Percentiles rank a stretch among this genome's conserved stretches.
These are phyloP conservation scores for Phoenix dactylifera DNA, from an alignment of 176 grass and related monocot genomes.

Conservation along the genomic window DNA sequence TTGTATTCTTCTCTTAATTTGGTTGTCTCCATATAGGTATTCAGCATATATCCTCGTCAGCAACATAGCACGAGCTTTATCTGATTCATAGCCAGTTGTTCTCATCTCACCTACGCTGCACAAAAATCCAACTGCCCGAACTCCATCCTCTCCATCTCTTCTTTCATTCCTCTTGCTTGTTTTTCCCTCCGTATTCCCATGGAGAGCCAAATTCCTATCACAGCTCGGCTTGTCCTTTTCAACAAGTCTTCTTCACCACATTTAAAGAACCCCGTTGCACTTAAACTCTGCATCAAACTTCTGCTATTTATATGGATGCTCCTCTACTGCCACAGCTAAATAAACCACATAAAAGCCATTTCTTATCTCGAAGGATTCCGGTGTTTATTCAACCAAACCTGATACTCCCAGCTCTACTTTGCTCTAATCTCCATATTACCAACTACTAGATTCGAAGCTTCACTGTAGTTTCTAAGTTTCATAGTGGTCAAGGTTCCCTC, in stretches of 20 bases:
- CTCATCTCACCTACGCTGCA: background rate
- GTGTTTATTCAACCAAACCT: no score
- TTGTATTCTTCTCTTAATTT: no score
- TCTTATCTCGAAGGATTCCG: no score
- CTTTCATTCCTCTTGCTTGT: conserved; percentile 4
- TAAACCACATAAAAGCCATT: no score
- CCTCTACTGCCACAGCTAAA: no score
- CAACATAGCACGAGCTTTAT: background rate
- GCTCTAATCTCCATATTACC: no score
- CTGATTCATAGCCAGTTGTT: background rate
- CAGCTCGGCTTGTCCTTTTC: background rate
- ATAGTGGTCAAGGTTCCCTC: no score
- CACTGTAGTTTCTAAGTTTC: no score
- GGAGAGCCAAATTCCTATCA: conserved; percentile 5
- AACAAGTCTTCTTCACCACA: conserved; percentile 6
- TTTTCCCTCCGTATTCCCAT: background rate
- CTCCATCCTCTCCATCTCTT: background rate
- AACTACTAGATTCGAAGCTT: no score
- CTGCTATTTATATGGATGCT: conserved; percentile 1
- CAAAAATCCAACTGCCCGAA: background rate
- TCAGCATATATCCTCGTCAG: background rate
- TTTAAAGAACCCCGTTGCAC: conserved; percentile 1
- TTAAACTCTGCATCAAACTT: conserved; percentile 2
- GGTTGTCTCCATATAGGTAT: no score
- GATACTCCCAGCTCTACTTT: no score